Conservation (phyloP, 78 protist genomes). For the slime mould (Dictyostelium discoideum) region DNA sequence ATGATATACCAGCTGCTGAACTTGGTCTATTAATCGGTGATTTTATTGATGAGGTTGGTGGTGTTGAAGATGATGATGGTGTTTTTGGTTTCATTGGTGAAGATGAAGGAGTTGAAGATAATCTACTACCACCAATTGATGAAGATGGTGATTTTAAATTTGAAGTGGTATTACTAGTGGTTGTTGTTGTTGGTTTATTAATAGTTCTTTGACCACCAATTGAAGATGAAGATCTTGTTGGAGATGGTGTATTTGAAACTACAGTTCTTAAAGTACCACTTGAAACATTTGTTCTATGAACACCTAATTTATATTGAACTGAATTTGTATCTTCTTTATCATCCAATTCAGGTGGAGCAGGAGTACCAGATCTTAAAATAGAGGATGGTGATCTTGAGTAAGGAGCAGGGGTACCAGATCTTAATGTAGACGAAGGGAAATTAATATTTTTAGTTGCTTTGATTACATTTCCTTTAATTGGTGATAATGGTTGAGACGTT, state of each 20-base stretch:
- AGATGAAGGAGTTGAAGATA: background rate
- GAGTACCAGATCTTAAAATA: slow-evolving; percentile 20
- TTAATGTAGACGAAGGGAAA: background rate
- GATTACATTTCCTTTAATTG: slow-evolving; percentile 15
- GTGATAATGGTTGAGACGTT: slow-evolving; percentile 57
- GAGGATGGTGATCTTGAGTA: background rate
- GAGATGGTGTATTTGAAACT: background rate
- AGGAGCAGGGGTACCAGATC: slow-evolving; percentile 77
- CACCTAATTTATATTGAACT: slow-evolving; percentile 57
- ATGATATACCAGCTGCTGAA: background rate
- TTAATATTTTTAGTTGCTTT: slow-evolving; percentile 49
- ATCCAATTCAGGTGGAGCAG: background rate
- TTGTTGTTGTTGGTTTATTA: background rate
- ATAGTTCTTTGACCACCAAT: background rate
- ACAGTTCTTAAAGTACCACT: slow-evolving; percentile 63
- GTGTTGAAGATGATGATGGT: background rate
- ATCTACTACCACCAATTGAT: background rate
- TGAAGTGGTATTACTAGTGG: background rate
- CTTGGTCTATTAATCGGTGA: background rate
- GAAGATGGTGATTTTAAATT: background rate
- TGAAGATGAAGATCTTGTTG: background rate
- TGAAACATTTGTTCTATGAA: slow-evolving; percentile 42
- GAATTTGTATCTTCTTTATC: background rate
- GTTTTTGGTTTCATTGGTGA: background rate
- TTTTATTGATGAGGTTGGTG: background rate